Evolutionary conservation across 2,329 filamentous ascomycete species (phyloP), one percentile per base, ranked within the genome.

Genomic region (Cladophialophora yegresii): DNA sequence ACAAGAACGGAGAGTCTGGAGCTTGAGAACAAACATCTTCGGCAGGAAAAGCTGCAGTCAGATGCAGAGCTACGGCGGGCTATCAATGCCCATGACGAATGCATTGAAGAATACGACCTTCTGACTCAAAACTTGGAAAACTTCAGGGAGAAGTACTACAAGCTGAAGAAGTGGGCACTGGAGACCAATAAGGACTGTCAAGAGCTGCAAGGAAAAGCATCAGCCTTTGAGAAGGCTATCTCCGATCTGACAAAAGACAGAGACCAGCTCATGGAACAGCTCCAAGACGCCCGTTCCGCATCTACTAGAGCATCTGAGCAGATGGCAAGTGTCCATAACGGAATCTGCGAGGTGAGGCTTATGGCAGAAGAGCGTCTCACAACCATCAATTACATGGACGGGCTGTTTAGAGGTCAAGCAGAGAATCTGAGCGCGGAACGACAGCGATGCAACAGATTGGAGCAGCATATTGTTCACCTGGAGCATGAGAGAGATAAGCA

Each of bases 111-210:
- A 51, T 62, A 64, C 22, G 51, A 65, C 6, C 59, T 58, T 12
- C 30, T 62, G 2, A 30, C 8, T 13, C 20, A 63, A 22, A 45
- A 20, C 16, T 47, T 69, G 16, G 50, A 51, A 10, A 40, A 13
- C 2, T 67, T 69, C 59, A 66, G 64, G 49, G 59, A 67, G 16
- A 69, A 65, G 32, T 70, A 70, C 47, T 55, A 58, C 49, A 70
- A 70, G 36, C 50, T 70, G 40, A 70, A 70, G 53, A 62, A 67
- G 36, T 68, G 66, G 66, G 68, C 68, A 45, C n/a, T 68, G 23
- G 68, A 68, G 50, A 58, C 65, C 1, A 64, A 68, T 32, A 56
- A 67, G 53, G 68, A 70, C 32, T 70, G 63, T 33, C 54, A 64
- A 23, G n/a, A n/a, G n/a, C 45, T 70, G 10, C 59, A 64, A 16